Base-by-base conservation (phyloP, 78 protist species). In the Dictyostelium capitatum region DNA sequence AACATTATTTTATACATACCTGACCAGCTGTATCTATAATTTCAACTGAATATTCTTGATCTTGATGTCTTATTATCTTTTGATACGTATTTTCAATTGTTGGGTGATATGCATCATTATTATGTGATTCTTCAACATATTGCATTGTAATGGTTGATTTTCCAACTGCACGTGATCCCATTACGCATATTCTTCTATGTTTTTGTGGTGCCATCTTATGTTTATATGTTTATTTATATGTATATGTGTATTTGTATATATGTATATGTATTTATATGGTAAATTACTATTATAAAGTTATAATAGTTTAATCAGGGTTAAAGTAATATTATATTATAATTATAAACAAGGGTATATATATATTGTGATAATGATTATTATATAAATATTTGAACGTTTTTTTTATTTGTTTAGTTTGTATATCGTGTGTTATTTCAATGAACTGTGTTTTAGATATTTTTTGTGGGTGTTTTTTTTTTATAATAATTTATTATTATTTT, bases 1-100 rank as follows among this genome's bases (percentile, higher is more conserved):
- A 57, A 57, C n/a, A 57, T 57, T 5, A 20, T 19, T 57, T 64
- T 8, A 67, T 32, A 75, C 80, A 28, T 80, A 90, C 95, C 65
- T 90, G 95, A 47, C 96, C 96, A 0, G 97, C 96, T n/a, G 98
- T 94, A 87, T 95, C 97, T 43, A 91, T 84, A 70, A 95, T 90
- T 50, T 90, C 97, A 5, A 83, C 79, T 3, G 80, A 32, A 56
- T 80, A 95, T 32, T 90, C 90, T 23, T 59, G 54, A 15, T 79
- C 90, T 17, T 30, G 47, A 28, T 64, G 89, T 54, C 51, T 79
- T 9, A 96, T 77, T 4, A 79, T 30, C 82, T 94, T 96, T 62
- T 89, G 80, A 72, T 62, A 91, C 2, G 97, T 94, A 47, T 85
- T 89, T 62, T 96, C 98, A n/a, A 96, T 94, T 6, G 98, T 94